Base-by-base conservation (phyloP, 1,284 basidiomycete species). In the Boletellus deceptivus region DNA sequence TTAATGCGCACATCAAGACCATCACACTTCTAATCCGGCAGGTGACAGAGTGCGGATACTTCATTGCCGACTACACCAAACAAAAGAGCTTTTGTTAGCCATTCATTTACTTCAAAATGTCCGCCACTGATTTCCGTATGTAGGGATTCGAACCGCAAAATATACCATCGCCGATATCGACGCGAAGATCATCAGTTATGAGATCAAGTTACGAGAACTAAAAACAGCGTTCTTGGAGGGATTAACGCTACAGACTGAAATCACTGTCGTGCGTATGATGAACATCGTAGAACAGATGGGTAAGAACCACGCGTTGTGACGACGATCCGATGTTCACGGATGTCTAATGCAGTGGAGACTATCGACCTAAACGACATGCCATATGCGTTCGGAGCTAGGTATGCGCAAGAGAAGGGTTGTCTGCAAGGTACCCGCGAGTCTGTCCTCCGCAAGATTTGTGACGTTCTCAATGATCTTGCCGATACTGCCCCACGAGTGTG, bases 401-500 rank as follows among this genome's bases (percentile, higher is more conserved):
- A 40, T 18, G 7, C 16, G 8, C 3, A 7, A 11, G 54, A 56
- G 20, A 52, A 56, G 17, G 34, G 33, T 17, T 55, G 46, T 16
- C 16, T 55, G 16, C 17, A 33, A 16, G 46, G 53, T 13, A 55
- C 46, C 1, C 49, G 54, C 27, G 27, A 52, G 48, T 16, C 22
- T 3, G 1, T 53, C 13, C 36, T 53, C 25, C 9, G 18, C 3
- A 31, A 53, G 0, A 34, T 55, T 3, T 46, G 36, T 6, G 34
- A 20, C 20, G 20, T 20, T 20, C 20, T 20, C 20, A 20, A 20
- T 4, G 20, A 20, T 20, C 20, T 4, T 20, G 20, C 20, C 4
- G 4, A 20, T 20, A 20, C 20, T 20, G 20, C 20, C 20, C 20
- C 20, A 20, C 20, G 20, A 4, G 20, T 20, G 20, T 20, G 20